Base-by-base conservation (phyloP, 306 rosid genomes). In the Lathyrus oleraceus region DNA sequence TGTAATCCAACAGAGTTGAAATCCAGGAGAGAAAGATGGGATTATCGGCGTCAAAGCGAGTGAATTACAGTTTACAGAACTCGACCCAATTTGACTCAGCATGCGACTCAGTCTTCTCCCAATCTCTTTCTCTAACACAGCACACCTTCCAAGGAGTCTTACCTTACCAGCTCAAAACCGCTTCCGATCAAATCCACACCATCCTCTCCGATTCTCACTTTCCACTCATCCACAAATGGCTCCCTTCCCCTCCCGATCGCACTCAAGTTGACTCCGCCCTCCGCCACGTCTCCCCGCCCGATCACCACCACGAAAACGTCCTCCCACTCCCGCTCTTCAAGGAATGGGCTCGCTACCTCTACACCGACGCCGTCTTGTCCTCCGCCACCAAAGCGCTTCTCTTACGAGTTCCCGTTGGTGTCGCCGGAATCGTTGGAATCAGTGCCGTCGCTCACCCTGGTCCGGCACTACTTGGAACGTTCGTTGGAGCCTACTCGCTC, bases 131-230 rank as follows among this genome's bases (percentile, higher is more conserved):
- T 12, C 85, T 84, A 3, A 87, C 96, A 0, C 86, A 87, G 70
- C 87, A 88, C 39, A 84, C 86, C 3, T 86, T 83, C 81, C 14
- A 73, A 28, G 91, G 89, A 39, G 92, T 89, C 40, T 82, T 86
- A 44, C 95, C 89, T 10, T 89, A 81, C 78, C 96, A 92, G 35
- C 96, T 92, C 80, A 52, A 68, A 79, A 58, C 85, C 5, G 98
- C 96, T 28, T 75, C 96, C 56, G 86, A 84, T 43, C 73, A 84
- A 68, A 84, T 89, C 73, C 84, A 89, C 89, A 44, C 17, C 9
- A 32, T 67, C 30, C 87, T 87, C 54, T 61, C 67, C 81, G 35
- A 28, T 51, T 28, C 64, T 3, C 81, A 74, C 5, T 85, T 79
- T 53, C 76, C 88, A 1, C 87, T 89, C 61, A 28, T 91, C 85